Evolutionary conservation across 352 stramenopile species (phyloP).

Genomic region (Elongisporangium anandrum): DNA sequence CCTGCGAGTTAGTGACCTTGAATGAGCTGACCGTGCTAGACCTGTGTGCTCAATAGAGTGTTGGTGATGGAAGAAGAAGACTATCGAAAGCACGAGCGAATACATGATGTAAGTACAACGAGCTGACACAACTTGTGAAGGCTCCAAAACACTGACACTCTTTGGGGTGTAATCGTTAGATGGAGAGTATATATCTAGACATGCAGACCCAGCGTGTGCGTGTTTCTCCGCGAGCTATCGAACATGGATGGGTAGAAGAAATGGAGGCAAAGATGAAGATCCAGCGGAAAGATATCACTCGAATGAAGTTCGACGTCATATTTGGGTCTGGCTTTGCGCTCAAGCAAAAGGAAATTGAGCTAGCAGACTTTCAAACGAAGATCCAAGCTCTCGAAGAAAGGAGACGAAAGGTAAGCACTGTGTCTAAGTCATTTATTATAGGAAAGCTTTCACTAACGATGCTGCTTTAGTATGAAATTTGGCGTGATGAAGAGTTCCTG

Average conservation of each 20-base stretch:
- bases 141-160: neutral
- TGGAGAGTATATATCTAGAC: slow-evolving; percentile 79
- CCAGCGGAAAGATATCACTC: slow-evolving; percentile 55
- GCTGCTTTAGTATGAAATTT: slow-evolving; percentile 51
- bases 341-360: slow-evolving; percentile 44
- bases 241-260: slow-evolving; percentile 78
- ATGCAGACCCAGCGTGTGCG: slow-evolving; percentile 74
- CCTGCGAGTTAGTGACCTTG: neutral
- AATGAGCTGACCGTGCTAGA: neutral
- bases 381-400: slow-evolving; percentile 45
- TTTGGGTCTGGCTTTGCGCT: slow-evolving; percentile 57
- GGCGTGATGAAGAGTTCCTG: slow-evolving; percentile 73
- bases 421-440: no score
- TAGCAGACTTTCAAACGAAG: slow-evolving; percentile 23
- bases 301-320: slow-evolving; percentile 47
- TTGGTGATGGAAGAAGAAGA: slow-evolving; percentile 63
- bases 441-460: neutral
- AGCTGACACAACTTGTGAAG: neutral
- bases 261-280: slow-evolving; percentile 73
- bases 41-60: slow-evolving; percentile 25
- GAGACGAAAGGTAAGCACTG: slow-evolving; percentile 29
- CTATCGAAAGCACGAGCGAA: slow-evolving; percentile 47
- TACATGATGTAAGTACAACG: slow-evolving; percentile 47
- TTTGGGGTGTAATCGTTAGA: slow-evolving; percentile 17
- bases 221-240: slow-evolving; percentile 69